Conservation (phyloP, 306 rosid genomes). For the Quercus rubra region DNA sequence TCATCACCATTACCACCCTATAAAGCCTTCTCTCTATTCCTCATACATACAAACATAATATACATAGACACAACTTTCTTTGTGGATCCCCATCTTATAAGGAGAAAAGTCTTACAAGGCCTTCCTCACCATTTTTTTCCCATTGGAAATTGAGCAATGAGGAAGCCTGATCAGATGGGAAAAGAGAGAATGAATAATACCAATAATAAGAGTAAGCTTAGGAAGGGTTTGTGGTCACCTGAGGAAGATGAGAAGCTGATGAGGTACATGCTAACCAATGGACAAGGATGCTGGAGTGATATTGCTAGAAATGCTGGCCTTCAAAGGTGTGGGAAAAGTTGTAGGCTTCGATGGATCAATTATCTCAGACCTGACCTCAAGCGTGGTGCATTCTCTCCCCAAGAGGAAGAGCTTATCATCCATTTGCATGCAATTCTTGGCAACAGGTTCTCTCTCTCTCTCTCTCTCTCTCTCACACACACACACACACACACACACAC, state of each 20-base stretch:
- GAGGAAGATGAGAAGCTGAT: slow-evolving; percentile 92
- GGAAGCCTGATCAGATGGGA: slow-evolving; percentile 36
- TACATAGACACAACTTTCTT: slow-evolving; percentile 39
- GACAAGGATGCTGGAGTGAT: slow-evolving; percentile 97
- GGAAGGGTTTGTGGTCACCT: slow-evolving; percentile 95
- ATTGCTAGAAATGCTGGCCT: slow-evolving; percentile 86
- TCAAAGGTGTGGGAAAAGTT: slow-evolving; percentile 86
- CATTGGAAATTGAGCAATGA: slow-evolving; percentile 24
- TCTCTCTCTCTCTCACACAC: neutral
- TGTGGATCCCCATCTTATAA: slow-evolving; percentile 33
- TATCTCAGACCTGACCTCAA: slow-evolving; percentile 93
- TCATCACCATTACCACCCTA: slow-evolving; percentile 66
- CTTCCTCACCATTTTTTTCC: neutral
- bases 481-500: too few species aligned
- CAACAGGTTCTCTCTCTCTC: slow-evolving; percentile 46
- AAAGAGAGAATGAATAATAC: slow-evolving; percentile 23
- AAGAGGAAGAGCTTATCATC: slow-evolving; percentile 73
- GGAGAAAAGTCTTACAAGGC: neutral
- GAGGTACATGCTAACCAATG: slow-evolving; percentile 83
- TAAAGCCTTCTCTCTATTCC: slow-evolving; percentile 55
- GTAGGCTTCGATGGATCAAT: slow-evolving; percentile 98
- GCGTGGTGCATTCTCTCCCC: slow-evolving; percentile 82
- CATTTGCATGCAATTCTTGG: slow-evolving; percentile 91
- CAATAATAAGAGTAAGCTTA: slow-evolving; percentile 37
- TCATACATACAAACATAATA: slow-evolving; percentile 16